Evolutionary conservation across 805 yeast species (phyloP).

Genomic region (Lipomyces japonicus): DNA sequence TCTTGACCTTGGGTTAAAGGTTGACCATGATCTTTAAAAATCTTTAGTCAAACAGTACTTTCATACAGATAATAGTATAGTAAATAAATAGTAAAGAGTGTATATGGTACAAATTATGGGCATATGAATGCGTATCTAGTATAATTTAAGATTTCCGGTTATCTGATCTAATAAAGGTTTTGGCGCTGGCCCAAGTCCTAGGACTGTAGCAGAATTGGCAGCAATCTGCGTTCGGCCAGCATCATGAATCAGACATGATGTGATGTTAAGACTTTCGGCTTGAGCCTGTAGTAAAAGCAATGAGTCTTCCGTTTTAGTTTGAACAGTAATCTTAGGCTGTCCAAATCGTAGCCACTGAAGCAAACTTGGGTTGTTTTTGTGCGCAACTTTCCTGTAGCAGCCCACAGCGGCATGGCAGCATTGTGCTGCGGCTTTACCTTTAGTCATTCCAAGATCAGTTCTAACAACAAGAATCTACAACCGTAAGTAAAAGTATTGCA

Average conservation of each 20-base stretch:
- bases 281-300: conserved; percentile 74
- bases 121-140: conserved; percentile 39
- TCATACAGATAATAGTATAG: background rate
- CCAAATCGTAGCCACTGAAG: conserved; percentile 78
- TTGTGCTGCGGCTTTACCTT: conserved; percentile 96
- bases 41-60: background rate
- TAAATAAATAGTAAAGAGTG: background rate
- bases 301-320: conserved; percentile 55
- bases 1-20: conserved; percentile 29
- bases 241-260: conserved; percentile 80
- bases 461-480: conserved; percentile 73
- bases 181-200: conserved; percentile 98
- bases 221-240: conserved; percentile 97
- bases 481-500: background rate
- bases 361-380: conserved; percentile 60
- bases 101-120: background rate
- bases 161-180: conserved; percentile 68
- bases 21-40: conserved; percentile 17
- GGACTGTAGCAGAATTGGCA: conserved; percentile 92
- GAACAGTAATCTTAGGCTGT: conserved; percentile 89
- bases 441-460: conserved; percentile 84
- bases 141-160: conserved; percentile 73
- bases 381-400: conserved; percentile 59
- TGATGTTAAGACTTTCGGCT: conserved; percentile 75
- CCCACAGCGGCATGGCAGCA: conserved; percentile 97